Conservation (phyloP, 192 early-diverging fungal species). For the Linnemannia hyalina region DNA sequence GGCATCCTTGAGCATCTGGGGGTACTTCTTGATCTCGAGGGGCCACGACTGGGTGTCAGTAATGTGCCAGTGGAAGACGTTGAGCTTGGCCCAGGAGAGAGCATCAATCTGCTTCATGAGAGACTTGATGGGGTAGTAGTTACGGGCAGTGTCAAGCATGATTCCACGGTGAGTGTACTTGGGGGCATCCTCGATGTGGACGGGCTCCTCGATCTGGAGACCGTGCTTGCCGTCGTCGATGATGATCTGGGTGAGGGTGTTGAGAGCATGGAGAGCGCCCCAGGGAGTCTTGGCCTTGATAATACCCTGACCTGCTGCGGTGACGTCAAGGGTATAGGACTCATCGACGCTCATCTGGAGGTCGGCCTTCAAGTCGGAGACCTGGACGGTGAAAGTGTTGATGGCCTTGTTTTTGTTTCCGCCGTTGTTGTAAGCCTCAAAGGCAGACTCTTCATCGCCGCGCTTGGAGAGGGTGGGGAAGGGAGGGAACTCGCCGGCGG, state of each 20-base stretch:
- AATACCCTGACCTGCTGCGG: slow-evolving; percentile 61
- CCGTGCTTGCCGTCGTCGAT: slow-evolving; percentile 55
- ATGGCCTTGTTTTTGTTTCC: slow-evolving; percentile 19
- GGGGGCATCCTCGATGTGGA: slow-evolving; percentile 74
- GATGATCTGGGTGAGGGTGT: slow-evolving; percentile 80
- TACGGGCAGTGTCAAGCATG: slow-evolving; percentile 75
- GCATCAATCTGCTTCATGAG: slow-evolving; percentile 76
- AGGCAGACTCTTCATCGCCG: neutral
- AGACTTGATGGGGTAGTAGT: slow-evolving; percentile 72
- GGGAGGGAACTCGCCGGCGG: slow-evolving; percentile 39
- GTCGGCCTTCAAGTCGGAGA: slow-evolving; percentile 61
- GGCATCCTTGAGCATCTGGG: slow-evolving; percentile 76
- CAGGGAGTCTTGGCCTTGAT: slow-evolving; percentile 71
- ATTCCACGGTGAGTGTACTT: slow-evolving; percentile 79
- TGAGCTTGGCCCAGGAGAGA: slow-evolving; percentile 80
- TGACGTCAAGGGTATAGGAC: slow-evolving; percentile 78
- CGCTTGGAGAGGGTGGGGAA: slow-evolving; percentile 50
- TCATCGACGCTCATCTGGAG: slow-evolving; percentile 74
- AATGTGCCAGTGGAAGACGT: slow-evolving; percentile 84
- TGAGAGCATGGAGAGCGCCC: slow-evolving; percentile 80
- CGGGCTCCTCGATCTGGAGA: slow-evolving; percentile 65
- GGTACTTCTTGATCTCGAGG: slow-evolving; percentile 70
- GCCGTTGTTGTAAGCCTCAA: neutral
- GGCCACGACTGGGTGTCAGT: slow-evolving; percentile 82
- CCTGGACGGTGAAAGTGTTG: slow-evolving; percentile 58